Base-by-base conservation (phyloP, 2,329 filamentous ascomycete species). In the Paecilomyces formosus region DNA sequence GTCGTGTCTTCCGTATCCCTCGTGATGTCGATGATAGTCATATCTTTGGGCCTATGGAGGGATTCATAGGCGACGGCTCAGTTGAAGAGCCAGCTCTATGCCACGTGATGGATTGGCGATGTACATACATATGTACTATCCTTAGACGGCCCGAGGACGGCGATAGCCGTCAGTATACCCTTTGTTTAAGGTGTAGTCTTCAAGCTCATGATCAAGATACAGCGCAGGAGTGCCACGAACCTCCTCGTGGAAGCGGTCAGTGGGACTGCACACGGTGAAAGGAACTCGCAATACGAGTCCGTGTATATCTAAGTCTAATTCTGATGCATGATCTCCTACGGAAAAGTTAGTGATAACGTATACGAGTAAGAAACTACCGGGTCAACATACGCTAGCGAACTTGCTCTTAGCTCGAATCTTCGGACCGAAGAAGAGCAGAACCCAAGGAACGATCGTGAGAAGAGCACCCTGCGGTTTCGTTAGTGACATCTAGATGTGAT, bases 381-480 rank as follows among this genome's bases (percentile, higher is more conserved):
- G 18, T 31, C 45, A 68, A 31, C 78, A 75, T 71, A 82, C 84
- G 70, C 80, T 82, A 3, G 91, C 91, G 74, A 96, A 88, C 65
- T 85, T 88, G 70, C 90, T 94, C 70, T 86, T 83, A 11, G 83
- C 82, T 28, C 92, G 80, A 62, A 97, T 96, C 63, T 69, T 82
- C 33, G 88, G 85, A 0, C 92, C 93, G 64, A 85, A 94, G 31
- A 94, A 84, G 0, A 92, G 83, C 55, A 97, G 72, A 0, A 92
- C 85, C 89, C 91, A 97, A 0, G 92, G 93, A n/a, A 96, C 91
- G 1, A 89, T 71, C 0, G 89, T 92, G 61, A 97, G 72, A 1
- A 82, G 58, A 2, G 79, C 77, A 2, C 81, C 82, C 70, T 76
- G 26, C 22, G 28, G 13, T 9, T 2, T 18, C n/a, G 15, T 68